Evolutionary conservation across 75 land plant species (phyloP), one percentile per base, ranked within the genome.

Genomic region (Cryptomeria japonica): DNA sequence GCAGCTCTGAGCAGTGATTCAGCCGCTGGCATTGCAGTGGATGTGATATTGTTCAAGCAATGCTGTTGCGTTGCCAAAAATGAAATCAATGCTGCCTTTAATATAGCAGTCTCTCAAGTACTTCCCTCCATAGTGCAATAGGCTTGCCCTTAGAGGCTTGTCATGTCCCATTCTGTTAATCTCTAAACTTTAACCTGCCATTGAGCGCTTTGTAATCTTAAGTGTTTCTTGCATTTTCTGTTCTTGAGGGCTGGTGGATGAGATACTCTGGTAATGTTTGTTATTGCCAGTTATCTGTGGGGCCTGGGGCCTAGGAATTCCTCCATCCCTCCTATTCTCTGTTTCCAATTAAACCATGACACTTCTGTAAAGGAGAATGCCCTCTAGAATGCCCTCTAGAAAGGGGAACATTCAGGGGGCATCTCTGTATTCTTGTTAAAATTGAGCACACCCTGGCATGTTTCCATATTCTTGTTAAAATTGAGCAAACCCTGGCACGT

Each of bases 51-150:
- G 89, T 72, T 89, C 90, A 38, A 89, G 64, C 80, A 89, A 83
- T 87, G 86, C 86, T 6, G 90, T 89, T 64, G 90, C 86, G 80
- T 89, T 61, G 42, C 89, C 90, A 87, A 89, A 89, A 31, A 83
- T 87, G 68, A 89, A 89, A 42, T 87, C 85, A 32, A 78, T 83
- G 41, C 90, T 89, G 44, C 90, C 90, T 87, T 89, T 86, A 38
- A 83, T 89, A 32, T 87, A 80, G 37, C 90, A 89, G 41, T 87
- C 89, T 68, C 85, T 58, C 36, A 89, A 87, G 47, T 87, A 89
- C 12, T 80, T 77, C 89, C 85, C 82, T 32, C 80, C 89, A 51
- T 64, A 64, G 39, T 87, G 89, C 22, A 89, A 88, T 87, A 89
- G 5, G 86, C 77, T 11, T 49, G 53, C 14, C 14, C 14, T 49